Percentiles rank a stretch among this genome's conserved stretches.
Evolutionary conservation across 192 early-diverging fungal species (phyloP).

Genomic region (Geranomyces michiganensis): DNA sequence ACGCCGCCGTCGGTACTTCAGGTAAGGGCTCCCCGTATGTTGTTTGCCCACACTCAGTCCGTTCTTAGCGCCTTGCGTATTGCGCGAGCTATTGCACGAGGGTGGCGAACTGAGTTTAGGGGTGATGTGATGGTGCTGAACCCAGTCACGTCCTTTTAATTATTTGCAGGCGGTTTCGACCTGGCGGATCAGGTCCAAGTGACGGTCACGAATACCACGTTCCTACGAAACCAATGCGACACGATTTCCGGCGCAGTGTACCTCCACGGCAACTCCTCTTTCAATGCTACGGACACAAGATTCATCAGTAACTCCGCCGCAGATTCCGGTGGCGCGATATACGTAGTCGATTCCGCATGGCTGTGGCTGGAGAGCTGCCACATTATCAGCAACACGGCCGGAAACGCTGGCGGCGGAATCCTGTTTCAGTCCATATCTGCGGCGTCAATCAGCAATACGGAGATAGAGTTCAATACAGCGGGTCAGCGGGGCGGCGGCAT

Average conservation of each 20-base stretch:
- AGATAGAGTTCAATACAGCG: too few relatives aligned
- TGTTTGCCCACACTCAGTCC: too few relatives aligned
- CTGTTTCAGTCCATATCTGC: too few relatives aligned
- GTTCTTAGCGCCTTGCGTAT: too few relatives aligned
- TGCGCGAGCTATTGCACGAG: too few relatives aligned
- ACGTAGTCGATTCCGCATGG: too few relatives aligned
- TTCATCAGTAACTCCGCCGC: constrained; percentile 19
- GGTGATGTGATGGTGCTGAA: not conserved
- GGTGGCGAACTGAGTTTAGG: too few relatives aligned
- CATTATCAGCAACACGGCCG: constrained; percentile 2
- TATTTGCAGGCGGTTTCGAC: constrained; percentile 9
- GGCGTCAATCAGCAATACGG: too few relatives aligned
- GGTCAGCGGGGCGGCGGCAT: not conserved
- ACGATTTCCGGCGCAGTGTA: constrained; percentile 4
- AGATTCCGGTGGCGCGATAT: constrained; percentile 6
- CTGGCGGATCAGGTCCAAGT: constrained; percentile 20
- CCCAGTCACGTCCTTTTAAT: too few relatives aligned
- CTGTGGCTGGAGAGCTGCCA: not conserved
- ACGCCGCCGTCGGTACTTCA: not conserved
- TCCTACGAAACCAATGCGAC: constrained; percentile 20
- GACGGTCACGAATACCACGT: not conserved
- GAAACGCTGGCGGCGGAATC: not conserved
- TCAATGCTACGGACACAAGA: not conserved
- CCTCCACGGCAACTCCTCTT: constrained; percentile 11
- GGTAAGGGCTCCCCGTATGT: too few relatives aligned